Percentiles rank a stretch among this genome's conserved stretches.
phyloP scores from a whole-genome alignment of 2,329 filamentous ascomycete species.

The Colletotrichum sp. region DNA sequence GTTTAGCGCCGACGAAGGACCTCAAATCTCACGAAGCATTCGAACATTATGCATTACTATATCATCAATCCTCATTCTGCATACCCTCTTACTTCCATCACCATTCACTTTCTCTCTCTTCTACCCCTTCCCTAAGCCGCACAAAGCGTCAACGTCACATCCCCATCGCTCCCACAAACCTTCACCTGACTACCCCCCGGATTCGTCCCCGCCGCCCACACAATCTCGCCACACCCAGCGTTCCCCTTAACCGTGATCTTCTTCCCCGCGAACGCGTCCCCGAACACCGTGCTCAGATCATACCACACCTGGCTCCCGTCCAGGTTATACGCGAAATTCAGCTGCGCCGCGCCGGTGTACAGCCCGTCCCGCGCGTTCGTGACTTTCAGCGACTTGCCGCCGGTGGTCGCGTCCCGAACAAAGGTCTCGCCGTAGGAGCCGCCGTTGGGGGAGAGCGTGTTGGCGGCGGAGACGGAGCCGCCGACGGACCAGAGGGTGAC shows the following conservation, averaged over 20 bases:
- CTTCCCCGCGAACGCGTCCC: conserved; percentile 38
- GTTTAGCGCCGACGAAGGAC: too few species aligned
- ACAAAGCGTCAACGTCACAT: conserved; percentile 41
- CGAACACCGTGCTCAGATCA: conserved; percentile 44
- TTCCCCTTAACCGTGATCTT: conserved; percentile 33
- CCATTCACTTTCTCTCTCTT: too few species aligned
- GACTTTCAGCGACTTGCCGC: conserved; percentile 44
- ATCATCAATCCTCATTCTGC: too few species aligned
- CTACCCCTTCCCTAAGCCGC: conserved; percentile 10
- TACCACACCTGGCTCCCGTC: conserved; percentile 39
- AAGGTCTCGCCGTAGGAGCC: conserved; percentile 38
- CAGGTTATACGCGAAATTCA: conserved; percentile 43
- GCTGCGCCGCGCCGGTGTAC: conserved; percentile 43
- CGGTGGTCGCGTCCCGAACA: conserved; percentile 37
- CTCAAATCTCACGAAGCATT: too few species aligned
- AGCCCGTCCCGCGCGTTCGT: conserved; percentile 38
- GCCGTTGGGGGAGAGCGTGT: conserved; percentile 28
- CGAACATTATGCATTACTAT: too few species aligned
- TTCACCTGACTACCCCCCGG: conserved; percentile 43
- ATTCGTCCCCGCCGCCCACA: conserved; percentile 37
- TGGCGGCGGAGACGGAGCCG: conserved; percentile 27
- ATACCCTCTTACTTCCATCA: too few species aligned
- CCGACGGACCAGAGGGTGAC: conserved; percentile 47
- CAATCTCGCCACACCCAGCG: conserved; percentile 36
- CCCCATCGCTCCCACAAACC: conserved; percentile 33